Conservation (phyloP, 2,329 filamentous ascomycete species). For the Verticillium albo-atrum region DNA sequence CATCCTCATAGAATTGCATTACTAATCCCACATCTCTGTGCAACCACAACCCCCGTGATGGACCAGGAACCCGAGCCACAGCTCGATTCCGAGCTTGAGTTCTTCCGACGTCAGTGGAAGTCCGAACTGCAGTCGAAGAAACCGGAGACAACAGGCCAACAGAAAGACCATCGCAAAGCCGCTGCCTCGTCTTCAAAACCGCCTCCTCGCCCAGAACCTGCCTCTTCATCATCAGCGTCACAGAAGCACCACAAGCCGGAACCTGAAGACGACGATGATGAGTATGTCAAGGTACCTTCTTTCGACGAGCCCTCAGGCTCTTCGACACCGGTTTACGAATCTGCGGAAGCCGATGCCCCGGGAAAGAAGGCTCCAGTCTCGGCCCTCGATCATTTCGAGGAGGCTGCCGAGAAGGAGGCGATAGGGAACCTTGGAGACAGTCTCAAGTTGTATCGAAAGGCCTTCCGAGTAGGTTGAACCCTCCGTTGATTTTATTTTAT, state of each 20-base stretch:
- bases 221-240: constrained; percentile 12
- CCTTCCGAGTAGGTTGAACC: constrained; percentile 65
- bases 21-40: not conserved
- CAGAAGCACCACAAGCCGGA: constrained; percentile 15
- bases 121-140: constrained; percentile 62
- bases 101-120: constrained; percentile 80
- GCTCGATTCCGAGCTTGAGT: constrained; percentile 70
- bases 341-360: constrained; percentile 11
- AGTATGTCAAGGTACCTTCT: constrained; percentile 23
- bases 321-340: not conserved
- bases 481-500: not conserved
- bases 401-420: constrained; percentile 82
- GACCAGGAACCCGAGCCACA: constrained; percentile 19
- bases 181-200: constrained; percentile 18
- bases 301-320: constrained; percentile 24
- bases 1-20: not conserved
- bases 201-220: constrained; percentile 15
- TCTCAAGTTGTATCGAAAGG: constrained; percentile 79
- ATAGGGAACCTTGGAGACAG: constrained; percentile 87
- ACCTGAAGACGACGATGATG: constrained; percentile 29
- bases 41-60: not conserved
- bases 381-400: constrained; percentile 89
- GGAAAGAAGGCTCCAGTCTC: constrained; percentile 54
- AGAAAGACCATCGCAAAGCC: constrained; percentile 6
- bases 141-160: constrained; percentile 4